phyloP scores from a whole-genome alignment of 208 protist species.

The Lotmaria passim region DNA sequence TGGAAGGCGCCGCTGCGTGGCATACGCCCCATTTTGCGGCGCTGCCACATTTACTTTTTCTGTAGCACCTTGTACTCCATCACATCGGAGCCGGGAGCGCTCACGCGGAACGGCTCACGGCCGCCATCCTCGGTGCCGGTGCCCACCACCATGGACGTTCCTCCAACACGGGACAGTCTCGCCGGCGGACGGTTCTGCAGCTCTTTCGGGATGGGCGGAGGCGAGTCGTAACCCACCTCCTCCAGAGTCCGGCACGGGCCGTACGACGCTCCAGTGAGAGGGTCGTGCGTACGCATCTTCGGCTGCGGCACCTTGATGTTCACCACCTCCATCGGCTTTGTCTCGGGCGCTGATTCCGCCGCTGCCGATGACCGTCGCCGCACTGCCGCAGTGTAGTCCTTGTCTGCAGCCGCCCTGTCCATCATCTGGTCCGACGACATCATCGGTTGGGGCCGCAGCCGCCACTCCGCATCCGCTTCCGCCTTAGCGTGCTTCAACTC shows the following conservation, averaged over 20 bases:
- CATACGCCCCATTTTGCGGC: not conserved
- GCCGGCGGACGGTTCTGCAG: slow-evolving; percentile 70
- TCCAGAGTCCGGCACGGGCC: slow-evolving; percentile 83
- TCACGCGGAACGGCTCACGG: slow-evolving; percentile 61
- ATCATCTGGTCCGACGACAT: slow-evolving; percentile 73
- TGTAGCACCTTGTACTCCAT: slow-evolving; percentile 53
- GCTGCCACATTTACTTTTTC: slow-evolving; percentile 32
- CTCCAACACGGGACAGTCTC: slow-evolving; percentile 62
- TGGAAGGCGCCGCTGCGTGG: not conserved
- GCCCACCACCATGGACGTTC: slow-evolving; percentile 83
- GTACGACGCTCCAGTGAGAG: slow-evolving; percentile 59
- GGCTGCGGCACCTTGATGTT: slow-evolving; percentile 76
- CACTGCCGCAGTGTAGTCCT: slow-evolving; percentile 42
- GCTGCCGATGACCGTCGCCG: slow-evolving; percentile 35
- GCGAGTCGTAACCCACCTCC: slow-evolving; percentile 82
- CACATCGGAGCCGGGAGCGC: slow-evolving; percentile 49
- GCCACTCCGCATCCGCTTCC: slow-evolving; percentile 65
- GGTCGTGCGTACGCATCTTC: slow-evolving; percentile 55
- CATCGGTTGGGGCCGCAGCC: slow-evolving; percentile 51
- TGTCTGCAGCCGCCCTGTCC: slow-evolving; percentile 54
- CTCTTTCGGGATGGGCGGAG: slow-evolving; percentile 71
- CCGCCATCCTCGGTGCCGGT: slow-evolving; percentile 70
- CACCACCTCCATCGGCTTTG: slow-evolving; percentile 71
- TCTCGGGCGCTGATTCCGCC: slow-evolving; percentile 24
- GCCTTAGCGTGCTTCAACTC: slow-evolving; percentile 73